Evolutionary conservation across 768 basidiomycete genomes (phyloP), one percentile per base, ranked within the genome.

Genomic region (Pisolithus orientalis): DNA sequence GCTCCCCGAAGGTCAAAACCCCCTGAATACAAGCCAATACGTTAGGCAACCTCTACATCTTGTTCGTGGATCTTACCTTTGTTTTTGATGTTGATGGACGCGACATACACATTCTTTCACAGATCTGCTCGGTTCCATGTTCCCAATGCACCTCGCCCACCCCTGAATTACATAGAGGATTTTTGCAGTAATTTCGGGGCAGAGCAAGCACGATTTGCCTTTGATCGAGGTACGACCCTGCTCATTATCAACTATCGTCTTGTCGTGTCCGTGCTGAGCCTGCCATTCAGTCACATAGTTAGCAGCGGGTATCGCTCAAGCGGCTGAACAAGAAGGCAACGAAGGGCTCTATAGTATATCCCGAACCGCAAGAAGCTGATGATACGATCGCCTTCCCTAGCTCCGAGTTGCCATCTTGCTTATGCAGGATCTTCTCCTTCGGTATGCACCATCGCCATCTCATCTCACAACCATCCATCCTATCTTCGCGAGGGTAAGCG

Each of bases 401-500:
- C 60, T 62, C 7, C 62, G 70, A 42, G 58, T 65, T 17, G 80
- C 87, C 0, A 69, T 94, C 31, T 62, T 66, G 39, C 83, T 87
- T 0, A 71, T 94, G 1, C 71, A 69, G 47, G 64, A 77, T 57
- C 77, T 94, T 39, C 62, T 90, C 29, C 68, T 68, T 5, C 80
- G 87, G 57, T 91, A 85, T 58, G 71, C 84, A 0, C 79, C 78
- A 5, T 71, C 78, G 24, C 68, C 67, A 0, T 77, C 78, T 6
- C 76, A 82, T 62, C 76, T 90, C 27, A 90, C 90, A 0, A 73
- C 83, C 1, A 70, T 91, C 21, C 91, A 93, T 60, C 74, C 81
- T 3, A 68, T 83, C 27, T 85, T 90, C 59, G 63, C 90, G 34
- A 75, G 75, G 52, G 86, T 85, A 50, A 55, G 80, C 60, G 29